Conservation (phyloP, 148 eudicot genomes). For the Gaultheria prostrata region DNA sequence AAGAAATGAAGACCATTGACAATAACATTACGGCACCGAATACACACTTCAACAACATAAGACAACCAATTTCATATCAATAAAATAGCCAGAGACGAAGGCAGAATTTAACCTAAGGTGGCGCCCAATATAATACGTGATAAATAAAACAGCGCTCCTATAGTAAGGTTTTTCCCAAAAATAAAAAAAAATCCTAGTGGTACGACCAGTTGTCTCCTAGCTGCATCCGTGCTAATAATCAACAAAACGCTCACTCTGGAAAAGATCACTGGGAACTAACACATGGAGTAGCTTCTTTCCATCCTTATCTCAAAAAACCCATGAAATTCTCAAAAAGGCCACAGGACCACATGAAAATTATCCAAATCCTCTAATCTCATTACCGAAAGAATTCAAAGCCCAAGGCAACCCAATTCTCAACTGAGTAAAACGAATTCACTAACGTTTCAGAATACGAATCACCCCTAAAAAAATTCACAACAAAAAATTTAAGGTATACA, state of each 20-base stretch:
- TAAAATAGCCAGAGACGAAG: not conserved
- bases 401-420: constrained; percentile 12
- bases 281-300: not conserved
- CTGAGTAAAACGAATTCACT: not conserved
- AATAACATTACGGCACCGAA: not conserved
- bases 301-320: no score
- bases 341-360: not conserved
- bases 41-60: not conserved
- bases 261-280: not conserved
- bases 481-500: not conserved
- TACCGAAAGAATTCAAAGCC: not conserved
- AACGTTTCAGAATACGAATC: not conserved
- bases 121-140: not conserved
- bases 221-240: not conserved
- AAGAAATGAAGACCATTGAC: not conserved
- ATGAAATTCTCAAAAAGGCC: not conserved
- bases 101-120: not conserved
- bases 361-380: not conserved
- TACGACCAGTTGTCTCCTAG: not conserved
- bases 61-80: not conserved
- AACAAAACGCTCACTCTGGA: not conserved
- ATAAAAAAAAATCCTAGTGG: not conserved
- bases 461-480: not conserved
- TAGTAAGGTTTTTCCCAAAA: not conserved
- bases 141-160: not conserved